Evolutionary conservation across 2,329 filamentous ascomycete species (phyloP), one percentile per base, ranked within the genome.

Genomic region (Claviceps lovelessii): DNA sequence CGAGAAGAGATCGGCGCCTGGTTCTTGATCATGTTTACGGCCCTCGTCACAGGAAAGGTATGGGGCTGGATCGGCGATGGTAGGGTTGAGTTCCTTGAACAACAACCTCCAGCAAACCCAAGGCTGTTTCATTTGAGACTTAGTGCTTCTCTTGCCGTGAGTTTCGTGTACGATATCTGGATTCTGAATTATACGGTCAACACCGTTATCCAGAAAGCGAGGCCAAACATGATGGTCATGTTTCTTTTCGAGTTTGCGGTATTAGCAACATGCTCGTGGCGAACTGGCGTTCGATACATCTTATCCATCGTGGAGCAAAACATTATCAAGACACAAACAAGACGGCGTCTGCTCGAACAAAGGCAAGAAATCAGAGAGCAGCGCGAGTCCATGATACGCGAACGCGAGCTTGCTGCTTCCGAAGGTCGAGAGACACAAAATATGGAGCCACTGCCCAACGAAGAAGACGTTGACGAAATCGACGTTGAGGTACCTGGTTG

Each of bases 171-270:
- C 71, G 86, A 95, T 65, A 67, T 83, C 29, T 85, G 79, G 66
- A 83, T 98, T 71, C 81, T 96, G 60, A 78, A 78, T 51, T 96
- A 95, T 68, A 85, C 86, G 56, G 77, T 95, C 58, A 80, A 83
- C 33, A 88, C 86, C 0, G 90, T 97, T 37, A 83, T 96, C 51
- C 83, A 87, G 56, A 84, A 94, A 66, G 88, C 91, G 2, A 79
- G 86, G n/a, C 90, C 91, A 0, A 93, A 94, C 56, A 97, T 98
- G 87, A 98, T 97, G 90, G 90, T 98, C 59, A 97, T 98, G 90
- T 98, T 98, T 65, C 83, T 94, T 6, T 98, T 98, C 63, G 93
- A 98, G 68, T 97, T 97, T 65, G 90, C 91, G 42, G 84, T 98
- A 47, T 73, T 97, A 57, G 78, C 83, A 2, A 85, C 94, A 10